phyloP scores from a whole-genome alignment of 495 filamentous ascomycete genomes.

The Darksidea phi region DNA sequence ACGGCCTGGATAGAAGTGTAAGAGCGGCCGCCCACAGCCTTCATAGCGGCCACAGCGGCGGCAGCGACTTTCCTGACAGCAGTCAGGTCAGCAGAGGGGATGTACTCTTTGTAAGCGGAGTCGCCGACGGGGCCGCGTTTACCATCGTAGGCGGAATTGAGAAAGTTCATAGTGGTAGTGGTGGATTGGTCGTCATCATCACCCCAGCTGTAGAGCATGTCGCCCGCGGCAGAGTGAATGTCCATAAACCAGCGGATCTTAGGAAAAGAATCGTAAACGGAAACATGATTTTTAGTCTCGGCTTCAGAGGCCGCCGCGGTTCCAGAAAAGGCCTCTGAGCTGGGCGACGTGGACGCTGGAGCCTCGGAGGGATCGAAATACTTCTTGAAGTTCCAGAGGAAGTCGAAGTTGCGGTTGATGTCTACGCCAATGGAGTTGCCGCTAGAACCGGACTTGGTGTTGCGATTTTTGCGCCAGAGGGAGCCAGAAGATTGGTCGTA shows the following conservation, averaged over 20 bases:
- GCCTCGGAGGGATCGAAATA: conserved; percentile 48
- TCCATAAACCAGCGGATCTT: conserved; percentile 49
- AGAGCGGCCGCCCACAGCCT: conserved; percentile 31
- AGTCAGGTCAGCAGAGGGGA: conserved; percentile 35
- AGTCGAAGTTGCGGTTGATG: conserved; percentile 65
- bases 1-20: conserved; percentile 41
- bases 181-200: conserved; percentile 43
- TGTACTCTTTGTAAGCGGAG: conserved; percentile 43
- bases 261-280: conserved; percentile 43
- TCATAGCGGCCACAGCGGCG: conserved; percentile 39
- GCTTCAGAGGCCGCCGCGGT: conserved; percentile 47
- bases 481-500: conserved; percentile 58
- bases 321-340: conserved; percentile 55
- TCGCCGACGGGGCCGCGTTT: conserved; percentile 43
- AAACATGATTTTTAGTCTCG: conserved; percentile 48
- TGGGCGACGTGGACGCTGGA: conserved; percentile 50
- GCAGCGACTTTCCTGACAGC: conserved; percentile 31
- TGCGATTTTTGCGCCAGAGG: conserved; percentile 65
- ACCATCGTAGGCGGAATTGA: conserved; percentile 43
- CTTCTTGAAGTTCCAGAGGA: conserved; percentile 49
- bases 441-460: conserved; percentile 43
- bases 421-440: conserved; percentile 52
- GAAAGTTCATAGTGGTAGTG: conserved; percentile 42
- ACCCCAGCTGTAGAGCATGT: conserved; percentile 48
- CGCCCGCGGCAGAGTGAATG: conserved; percentile 46